Conservation (phyloP, 2,329 filamentous ascomycete genomes). For the Pseudogymnoascus pannorum region DNA sequence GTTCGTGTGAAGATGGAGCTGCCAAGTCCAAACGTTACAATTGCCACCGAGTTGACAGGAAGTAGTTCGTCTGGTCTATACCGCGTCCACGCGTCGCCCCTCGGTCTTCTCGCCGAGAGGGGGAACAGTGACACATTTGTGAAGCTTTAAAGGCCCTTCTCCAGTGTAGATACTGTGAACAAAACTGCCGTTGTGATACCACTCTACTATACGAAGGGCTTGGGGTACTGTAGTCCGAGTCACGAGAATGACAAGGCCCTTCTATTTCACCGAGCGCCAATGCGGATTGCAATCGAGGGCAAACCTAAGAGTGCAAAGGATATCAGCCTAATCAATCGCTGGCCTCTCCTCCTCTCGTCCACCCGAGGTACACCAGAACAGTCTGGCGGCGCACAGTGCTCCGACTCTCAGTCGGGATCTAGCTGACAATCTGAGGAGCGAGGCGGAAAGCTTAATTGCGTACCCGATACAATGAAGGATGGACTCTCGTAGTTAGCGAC, state of each 20-base stretch:
- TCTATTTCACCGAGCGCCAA: conserved; percentile 7
- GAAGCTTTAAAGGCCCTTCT: conserved; percentile 6
- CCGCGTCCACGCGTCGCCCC: neutral
- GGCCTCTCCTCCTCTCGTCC: neutral
- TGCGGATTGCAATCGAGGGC: neutral
- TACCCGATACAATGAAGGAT: neutral
- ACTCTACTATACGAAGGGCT: neutral
- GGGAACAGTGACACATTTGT: neutral
- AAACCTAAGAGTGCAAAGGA: neutral
- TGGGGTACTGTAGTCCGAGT: neutral
- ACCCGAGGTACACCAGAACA: neutral
- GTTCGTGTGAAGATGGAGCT: neutral
- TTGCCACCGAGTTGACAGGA: neutral
- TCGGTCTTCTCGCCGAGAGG: neutral
- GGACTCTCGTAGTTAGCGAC: neutral
- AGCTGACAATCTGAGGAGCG: neutral
- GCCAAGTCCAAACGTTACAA: neutral
- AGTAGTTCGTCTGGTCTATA: neutral
- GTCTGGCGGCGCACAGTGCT: neutral
- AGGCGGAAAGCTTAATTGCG: neutral
- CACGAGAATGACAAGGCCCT: neutral
- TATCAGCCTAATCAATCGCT: conserved; percentile 1
- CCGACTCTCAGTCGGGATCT: neutral
- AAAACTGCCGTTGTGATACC: conserved; percentile 2
- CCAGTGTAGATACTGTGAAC: neutral